phyloP scores from a whole-genome alignment of 78 protist genomes.

The Dictyostelium brefeldianum region DNA sequence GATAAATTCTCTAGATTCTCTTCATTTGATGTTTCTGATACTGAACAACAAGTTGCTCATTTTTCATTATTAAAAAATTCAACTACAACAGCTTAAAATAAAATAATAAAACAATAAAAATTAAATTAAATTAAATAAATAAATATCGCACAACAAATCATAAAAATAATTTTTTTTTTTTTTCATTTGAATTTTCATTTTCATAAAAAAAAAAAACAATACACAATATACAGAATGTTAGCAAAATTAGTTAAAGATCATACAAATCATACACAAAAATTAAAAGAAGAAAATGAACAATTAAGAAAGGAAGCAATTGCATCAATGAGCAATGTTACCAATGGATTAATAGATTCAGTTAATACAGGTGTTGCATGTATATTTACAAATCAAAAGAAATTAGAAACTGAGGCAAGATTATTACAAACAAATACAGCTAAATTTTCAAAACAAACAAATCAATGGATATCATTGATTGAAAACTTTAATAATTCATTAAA shows the following conservation, averaged over 20 bases:
- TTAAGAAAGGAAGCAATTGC: slow-evolving; percentile 62
- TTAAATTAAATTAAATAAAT: not conserved
- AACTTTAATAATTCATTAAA: slow-evolving; percentile 75
- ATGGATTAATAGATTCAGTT: slow-evolving; percentile 75
- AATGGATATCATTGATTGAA: slow-evolving; percentile 64
- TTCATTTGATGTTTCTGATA: slow-evolving; percentile 60
- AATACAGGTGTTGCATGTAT: slow-evolving; percentile 82
- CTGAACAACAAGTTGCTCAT: slow-evolving; percentile 59
- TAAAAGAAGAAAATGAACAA: slow-evolving; percentile 82
- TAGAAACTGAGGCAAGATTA: slow-evolving; percentile 74
- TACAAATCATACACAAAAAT: slow-evolving; percentile 28
- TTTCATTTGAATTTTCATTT: no score
- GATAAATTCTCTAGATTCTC: slow-evolving; percentile 27
- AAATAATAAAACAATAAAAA: not conserved
- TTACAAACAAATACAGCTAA: slow-evolving; percentile 63
- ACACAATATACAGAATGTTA: slow-evolving; percentile 26
- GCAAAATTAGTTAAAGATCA: slow-evolving; percentile 80
- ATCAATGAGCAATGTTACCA: slow-evolving; percentile 65
- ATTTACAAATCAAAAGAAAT: slow-evolving; percentile 81
- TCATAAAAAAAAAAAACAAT: no score
- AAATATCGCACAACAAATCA: not conserved
- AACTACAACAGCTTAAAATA: slow-evolving; percentile 1
- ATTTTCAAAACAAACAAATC: slow-evolving; percentile 80
- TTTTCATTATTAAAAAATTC: slow-evolving; percentile 6
- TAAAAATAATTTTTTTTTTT: no score